Evolutionary conservation across 345 rosid genomes (phyloP).

Genomic region (Pistacia atlantica): DNA sequence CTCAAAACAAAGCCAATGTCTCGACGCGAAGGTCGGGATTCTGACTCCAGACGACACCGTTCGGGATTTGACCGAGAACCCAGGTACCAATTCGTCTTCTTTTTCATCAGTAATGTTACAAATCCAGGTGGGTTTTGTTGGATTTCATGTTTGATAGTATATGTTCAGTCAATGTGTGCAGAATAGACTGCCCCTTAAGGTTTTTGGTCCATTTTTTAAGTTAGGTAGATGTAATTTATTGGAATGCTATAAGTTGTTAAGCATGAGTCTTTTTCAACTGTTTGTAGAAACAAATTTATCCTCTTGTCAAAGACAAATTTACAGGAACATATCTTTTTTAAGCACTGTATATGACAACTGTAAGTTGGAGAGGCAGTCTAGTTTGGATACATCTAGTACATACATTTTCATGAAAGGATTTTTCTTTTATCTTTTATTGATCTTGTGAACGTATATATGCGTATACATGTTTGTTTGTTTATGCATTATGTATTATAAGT

Average conservation of each 20-base stretch:
- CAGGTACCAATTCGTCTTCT: constrained; percentile 39
- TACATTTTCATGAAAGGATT: constrained; percentile 4
- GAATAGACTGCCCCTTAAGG: background rate
- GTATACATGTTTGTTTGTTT: too few species aligned
- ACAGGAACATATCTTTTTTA: too few species aligned
- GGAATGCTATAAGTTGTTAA: too few species aligned
- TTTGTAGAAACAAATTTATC: too few species aligned
- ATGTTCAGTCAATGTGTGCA: background rate
- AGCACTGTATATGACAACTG: background rate
- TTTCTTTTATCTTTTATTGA: too few species aligned
- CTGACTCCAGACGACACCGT: constrained; percentile 53
- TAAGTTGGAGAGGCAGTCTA: background rate
- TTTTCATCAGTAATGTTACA: background rate
- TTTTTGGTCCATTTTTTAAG: too few species aligned
- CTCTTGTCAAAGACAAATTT: too few species aligned
- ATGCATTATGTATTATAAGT: too few species aligned
- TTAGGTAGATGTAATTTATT: too few species aligned
- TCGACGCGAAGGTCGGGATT: constrained; percentile 55
- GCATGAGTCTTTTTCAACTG: too few species aligned
- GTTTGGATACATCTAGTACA: background rate
- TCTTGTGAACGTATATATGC: too few species aligned
- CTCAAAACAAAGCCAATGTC: constrained; percentile 40
- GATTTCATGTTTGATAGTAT: background rate
- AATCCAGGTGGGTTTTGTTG: background rate
- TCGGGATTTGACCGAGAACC: constrained; percentile 54